Base-by-base conservation (phyloP, 768 basidiomycete genomes). In the Heimioporus sp. region DNA sequence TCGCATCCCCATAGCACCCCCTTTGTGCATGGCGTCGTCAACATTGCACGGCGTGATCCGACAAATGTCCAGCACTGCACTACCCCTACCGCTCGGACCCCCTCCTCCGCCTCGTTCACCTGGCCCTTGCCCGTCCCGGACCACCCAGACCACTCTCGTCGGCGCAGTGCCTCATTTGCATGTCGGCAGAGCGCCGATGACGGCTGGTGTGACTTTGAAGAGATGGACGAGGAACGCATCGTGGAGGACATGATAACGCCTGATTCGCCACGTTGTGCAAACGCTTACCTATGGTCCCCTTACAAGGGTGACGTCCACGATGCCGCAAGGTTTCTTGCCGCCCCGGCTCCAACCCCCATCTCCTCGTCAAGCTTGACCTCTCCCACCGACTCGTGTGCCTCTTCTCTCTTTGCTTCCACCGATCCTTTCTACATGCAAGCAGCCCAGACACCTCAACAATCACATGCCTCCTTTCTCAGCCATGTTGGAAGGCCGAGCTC, bases 341-440 rank as follows among this genome's bases (percentile, higher is more conserved):
- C 66, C 13, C 46, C 71, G 38, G 32, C 55, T 10, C 43, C 58
- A 9, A 53, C 50, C 13, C 46, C 64, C 31, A 50, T 56, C 17
- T 47, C 56, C 1, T 24, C 50, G 6, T 53, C 64, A 10, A 49
- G 43, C 51, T 51, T 49, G 43, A 52, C 15, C 50, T 53, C 61
- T 38, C 59, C 71, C 48, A 46, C 60, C 34, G 68, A 68, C 21
- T 21, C 62, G 1, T 58, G 43, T 47, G 1, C 56, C 21, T 34
- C 69, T 47, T 73, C 74, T 34, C 56, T 65, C 31, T 78, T 78
- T 60, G 65, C 75, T 1, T 72, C 75, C 46, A 74, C 77, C 11
- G 78, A 79, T 55, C 78, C 77, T n/a, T 79, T 79, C 62, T 79
- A 75, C 57, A 57, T 77, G 52, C 75, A 78, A 19, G 71, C 71